Evolutionary conservation across 2,329 filamentous ascomycete species (phyloP), one percentile per base, ranked within the genome.

Genomic region (Exophiala spinifera): DNA sequence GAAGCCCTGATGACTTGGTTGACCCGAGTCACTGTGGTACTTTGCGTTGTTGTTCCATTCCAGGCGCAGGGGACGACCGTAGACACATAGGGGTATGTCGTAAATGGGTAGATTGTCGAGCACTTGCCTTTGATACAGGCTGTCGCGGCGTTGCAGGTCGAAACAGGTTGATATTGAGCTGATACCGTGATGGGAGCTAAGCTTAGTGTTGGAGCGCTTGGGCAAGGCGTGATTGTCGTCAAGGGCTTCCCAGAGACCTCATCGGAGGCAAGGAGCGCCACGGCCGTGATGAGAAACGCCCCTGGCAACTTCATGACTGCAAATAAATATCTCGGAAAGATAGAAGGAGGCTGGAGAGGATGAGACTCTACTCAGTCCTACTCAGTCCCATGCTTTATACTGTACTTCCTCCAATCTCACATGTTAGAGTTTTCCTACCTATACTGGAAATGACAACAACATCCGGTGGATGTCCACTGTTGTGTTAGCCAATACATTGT

Each of bases 1-100:
- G 53, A 56, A 25, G 47, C 46, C 21, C 21, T 28, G 21, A 55
- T 33, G 17, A 46, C 36, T 33, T 59, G 56, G 15, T 40, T 46
- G 33, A 45, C 44, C 11, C 48, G 40, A 20, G 56, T 59, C 2
- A 59, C 49, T 5, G 53, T 56, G 13, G 49, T 46, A 2, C 19
- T 56, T 31, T 55, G 49, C 11, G 52, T 56, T 4, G 56, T 56
- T 10, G 53, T 51, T 43, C 49, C 49, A 28, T 52, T 45, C 52
- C 52, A 52, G 8, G 42, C 51, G 44, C 45, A 56, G 11, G 56
- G 56, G 28, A 59, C 47, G 6, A 59, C 56, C 4, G 56, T 59
- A 8, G 56, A 59, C 4, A 59, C 53, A 45, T 48, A 59, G 19
- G 48, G 45, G 28, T 50, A 59, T 25, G 53, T 59, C 37, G 49